Evolutionary conservation across 2,329 filamentous ascomycete species (phyloP), one percentile per base, ranked within the genome.

Genomic region (Volutella citrinella): DNA sequence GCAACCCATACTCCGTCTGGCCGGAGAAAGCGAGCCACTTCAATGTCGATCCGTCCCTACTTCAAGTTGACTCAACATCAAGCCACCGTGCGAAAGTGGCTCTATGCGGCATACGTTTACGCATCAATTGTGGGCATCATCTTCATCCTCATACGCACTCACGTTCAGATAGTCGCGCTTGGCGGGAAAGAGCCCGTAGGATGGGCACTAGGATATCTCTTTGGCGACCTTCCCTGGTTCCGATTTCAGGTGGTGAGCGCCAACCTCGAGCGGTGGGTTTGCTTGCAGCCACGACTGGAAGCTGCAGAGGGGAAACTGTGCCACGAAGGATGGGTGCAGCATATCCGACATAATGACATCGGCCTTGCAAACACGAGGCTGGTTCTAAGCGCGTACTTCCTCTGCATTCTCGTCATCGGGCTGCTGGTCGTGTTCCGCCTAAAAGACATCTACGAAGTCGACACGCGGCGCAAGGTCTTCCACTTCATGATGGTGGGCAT

Each of bases 401-500:
- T 82, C 2, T 48, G 63, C 5, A 78, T 94, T 34, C 74, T 97
- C 12, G 57, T 76, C 12, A 56, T 79, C 2, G 93, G 91, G 1
- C 72, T 97, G 21, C 65, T 80, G 9, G 70, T 86, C 5, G 87
- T 96, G 7, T 78, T 93, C 32, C 78, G 74, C 25, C 74, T 95
- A 22, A 86, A 84, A 24, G 70, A 80, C 4, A 69, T 87, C 30
- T 90, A 86, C 47, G 90, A 96, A 63, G 91, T 98, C 28, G 93
- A 98, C 63, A 98, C 93, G 2, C 79, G 93, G 30, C 81, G 93
- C 31, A 98, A 98, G 62, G 87, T 97, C 16, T 98, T 98, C 60
- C 93, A 98, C 61, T 94, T 94, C 49, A 95, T 91, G 75, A 97
- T 97, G 85, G 91, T 97, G 7, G 80, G 81, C 36, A 96, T 98